A percentile compares a stretch with the other conserved stretches of the same genome.
Evolutionary conservation across 129 eudicot genomes (phyloP).

Genomic region (sunflower (Helianthus annuus)): DNA sequence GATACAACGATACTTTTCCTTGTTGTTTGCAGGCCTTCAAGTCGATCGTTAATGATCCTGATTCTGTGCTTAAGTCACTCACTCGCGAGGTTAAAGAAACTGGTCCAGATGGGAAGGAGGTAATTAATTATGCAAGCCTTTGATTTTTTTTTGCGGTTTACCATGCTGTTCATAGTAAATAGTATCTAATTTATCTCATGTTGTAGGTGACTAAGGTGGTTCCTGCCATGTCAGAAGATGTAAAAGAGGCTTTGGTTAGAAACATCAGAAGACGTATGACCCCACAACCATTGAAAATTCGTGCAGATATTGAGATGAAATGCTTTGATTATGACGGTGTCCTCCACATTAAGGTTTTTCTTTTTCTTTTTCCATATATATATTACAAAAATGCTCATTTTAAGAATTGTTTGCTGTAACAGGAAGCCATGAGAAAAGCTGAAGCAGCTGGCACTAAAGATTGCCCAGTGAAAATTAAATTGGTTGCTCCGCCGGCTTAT

Average conservation of each 20-base stretch:
- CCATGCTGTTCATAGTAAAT: constrained; percentile 2
- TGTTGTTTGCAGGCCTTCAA: constrained; percentile 52
- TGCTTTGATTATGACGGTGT: constrained; percentile 70
- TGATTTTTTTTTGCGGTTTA: neutral
- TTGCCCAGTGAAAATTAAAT: constrained; percentile 71
- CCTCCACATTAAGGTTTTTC: constrained; percentile 65
- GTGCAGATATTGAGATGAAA: constrained; percentile 70
- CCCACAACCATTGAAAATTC: constrained; percentile 71
- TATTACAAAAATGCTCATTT: neutral
- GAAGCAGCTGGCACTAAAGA: constrained; percentile 65
- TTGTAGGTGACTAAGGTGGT: constrained; percentile 59
- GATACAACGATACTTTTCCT: neutral
- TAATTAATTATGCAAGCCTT: constrained; percentile 15
- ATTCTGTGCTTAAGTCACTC: constrained; percentile 54
- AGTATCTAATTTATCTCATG: neutral
- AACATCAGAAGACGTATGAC: constrained; percentile 72
- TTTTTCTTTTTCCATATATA: neutral
- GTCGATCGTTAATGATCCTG: constrained; percentile 53
- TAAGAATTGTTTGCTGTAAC: neutral
- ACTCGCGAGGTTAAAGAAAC: constrained; percentile 57
- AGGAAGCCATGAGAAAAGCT: constrained; percentile 84
- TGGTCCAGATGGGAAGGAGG: constrained; percentile 66
- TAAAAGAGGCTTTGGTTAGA: constrained; percentile 59
- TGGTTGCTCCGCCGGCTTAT: constrained; percentile 69
- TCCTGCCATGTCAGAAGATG: constrained; percentile 71